Percentiles rank a stretch among this genome's conserved stretches.
These are phyloP conservation scores for Monosporozyma solicola DNA, from an alignment of 805 yeast genomes.

Conservation along the genomic window DNA sequence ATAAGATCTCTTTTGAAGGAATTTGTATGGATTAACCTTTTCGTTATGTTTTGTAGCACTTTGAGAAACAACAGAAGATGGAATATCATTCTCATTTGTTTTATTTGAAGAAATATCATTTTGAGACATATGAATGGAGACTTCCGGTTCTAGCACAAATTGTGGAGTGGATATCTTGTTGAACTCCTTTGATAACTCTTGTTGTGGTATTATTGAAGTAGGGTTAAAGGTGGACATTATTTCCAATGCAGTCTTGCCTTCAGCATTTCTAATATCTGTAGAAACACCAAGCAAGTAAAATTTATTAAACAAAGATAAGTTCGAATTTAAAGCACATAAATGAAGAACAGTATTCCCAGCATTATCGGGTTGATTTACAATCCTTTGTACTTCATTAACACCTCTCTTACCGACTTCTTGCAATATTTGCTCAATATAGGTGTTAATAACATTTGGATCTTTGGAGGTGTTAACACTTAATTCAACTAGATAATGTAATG, in stretches of 20 bases:
- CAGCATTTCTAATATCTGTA: slow-evolving; percentile 22
- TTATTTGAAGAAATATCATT: neutral
- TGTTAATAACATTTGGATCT: slow-evolving; percentile 39
- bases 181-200: neutral
- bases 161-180: neutral
- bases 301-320: slow-evolving; percentile 26
- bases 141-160: neutral
- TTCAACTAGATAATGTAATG: slow-evolving; percentile 59
- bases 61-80: neutral
- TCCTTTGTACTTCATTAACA: slow-evolving; percentile 42
- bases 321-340: slow-evolving; percentile 43
- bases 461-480: slow-evolving; percentile 43
- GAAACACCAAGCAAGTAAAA: slow-evolving; percentile 28
- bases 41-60: neutral
- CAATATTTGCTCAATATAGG: slow-evolving; percentile 46
- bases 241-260: slow-evolving; percentile 23
- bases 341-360: slow-evolving; percentile 84
- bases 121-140: neutral
- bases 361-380: slow-evolving; percentile 67
- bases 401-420: slow-evolving; percentile 34
- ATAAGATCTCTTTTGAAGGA: neutral
- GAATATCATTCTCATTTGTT: neutral
- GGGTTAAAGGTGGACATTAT: slow-evolving; percentile 7
- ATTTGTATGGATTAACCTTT: neutral
- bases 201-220: slow-evolving; percentile 11